phyloP scores from a whole-genome alignment of 257 asterid species.

The Jacaranda mimosifolia region DNA sequence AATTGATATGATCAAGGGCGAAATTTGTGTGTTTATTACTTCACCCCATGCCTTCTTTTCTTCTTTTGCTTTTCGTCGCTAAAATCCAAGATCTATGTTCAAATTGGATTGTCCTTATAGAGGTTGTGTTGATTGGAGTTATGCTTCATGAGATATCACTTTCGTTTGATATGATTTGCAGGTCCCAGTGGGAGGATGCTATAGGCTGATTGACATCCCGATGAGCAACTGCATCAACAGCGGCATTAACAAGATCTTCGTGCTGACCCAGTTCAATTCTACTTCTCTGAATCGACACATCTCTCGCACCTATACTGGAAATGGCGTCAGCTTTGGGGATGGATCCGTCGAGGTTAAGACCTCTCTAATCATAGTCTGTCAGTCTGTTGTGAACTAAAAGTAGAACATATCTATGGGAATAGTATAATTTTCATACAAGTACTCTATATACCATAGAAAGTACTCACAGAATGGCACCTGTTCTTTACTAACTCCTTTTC shows the following conservation, averaged over 20 bases:
- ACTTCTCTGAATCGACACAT: conserved; percentile 96
- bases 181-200: conserved; percentile 99
- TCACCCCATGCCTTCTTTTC: not conserved
- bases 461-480: not conserved
- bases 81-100: not conserved
- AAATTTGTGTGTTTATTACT: not conserved
- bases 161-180: conserved; percentile 39
- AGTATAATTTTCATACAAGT: not conserved
- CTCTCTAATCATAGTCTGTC: not conserved
- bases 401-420: not conserved
- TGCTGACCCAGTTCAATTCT: conserved; percentile 93
- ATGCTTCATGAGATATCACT: conserved; percentile 12
- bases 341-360: conserved; percentile 86
- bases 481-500: not conserved
- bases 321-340: conserved; percentile 88
- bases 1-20: not conserved
- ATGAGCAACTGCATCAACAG: conserved; percentile 99
- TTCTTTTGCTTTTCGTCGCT: not conserved
- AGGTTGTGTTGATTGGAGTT: not conserved
- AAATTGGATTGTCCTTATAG: not conserved
- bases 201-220: conserved; percentile 87
- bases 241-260: conserved; percentile 90
- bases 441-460: not conserved
- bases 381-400: not conserved
- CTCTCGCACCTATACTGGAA: conserved; percentile 88